A percentile compares a stretch with the other conserved stretches of the same genome.
phyloP scores from a whole-genome alignment of 768 basidiomycete genomes.

The Kwoniella pini region DNA sequence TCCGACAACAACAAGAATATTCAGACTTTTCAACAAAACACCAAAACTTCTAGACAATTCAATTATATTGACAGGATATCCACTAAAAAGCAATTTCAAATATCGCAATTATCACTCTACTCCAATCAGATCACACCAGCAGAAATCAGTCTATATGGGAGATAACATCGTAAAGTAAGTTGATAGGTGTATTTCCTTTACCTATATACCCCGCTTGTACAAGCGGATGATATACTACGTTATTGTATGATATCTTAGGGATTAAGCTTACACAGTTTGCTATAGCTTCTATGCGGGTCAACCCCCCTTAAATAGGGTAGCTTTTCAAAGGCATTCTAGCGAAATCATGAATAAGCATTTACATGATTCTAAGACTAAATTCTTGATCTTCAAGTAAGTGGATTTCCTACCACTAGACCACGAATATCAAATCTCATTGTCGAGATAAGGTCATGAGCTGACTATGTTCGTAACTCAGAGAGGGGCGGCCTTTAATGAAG shows the following conservation, averaged over 20 bases:
- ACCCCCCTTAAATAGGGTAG: constrained; percentile 56
- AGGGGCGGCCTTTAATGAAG: constrained; percentile 56
- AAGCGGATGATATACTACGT: too few relatives aligned
- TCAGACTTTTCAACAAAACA: too few relatives aligned
- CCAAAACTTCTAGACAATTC: too few relatives aligned
- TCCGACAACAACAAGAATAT: too few relatives aligned
- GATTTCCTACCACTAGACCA: constrained; percentile 4
- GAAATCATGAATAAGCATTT: constrained; percentile 74
- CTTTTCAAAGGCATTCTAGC: constrained; percentile 72
- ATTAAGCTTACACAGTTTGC: constrained; percentile 4
- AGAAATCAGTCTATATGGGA: constrained; percentile 45
- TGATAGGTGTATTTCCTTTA: too few relatives aligned
- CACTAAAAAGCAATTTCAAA: too few relatives aligned
- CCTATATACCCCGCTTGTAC: too few relatives aligned
- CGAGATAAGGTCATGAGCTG: too few relatives aligned
- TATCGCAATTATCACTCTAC: neutral
- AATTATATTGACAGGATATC: too few relatives aligned
- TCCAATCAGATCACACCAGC: neutral
- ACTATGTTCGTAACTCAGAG: too few relatives aligned
- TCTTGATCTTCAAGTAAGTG: constrained; percentile 75
- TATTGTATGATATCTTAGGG: neutral
- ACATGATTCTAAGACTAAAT: constrained; percentile 64
- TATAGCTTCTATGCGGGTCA: constrained; percentile 54
- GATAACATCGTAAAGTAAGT: constrained; percentile 55
- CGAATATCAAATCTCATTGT: too few relatives aligned